Percentiles rank a stretch among this genome's conserved stretches.
These are phyloP conservation scores for Aristolochia californica DNA, from an alignment of 164 flowering plant genomes.

Conservation along the genomic window DNA sequence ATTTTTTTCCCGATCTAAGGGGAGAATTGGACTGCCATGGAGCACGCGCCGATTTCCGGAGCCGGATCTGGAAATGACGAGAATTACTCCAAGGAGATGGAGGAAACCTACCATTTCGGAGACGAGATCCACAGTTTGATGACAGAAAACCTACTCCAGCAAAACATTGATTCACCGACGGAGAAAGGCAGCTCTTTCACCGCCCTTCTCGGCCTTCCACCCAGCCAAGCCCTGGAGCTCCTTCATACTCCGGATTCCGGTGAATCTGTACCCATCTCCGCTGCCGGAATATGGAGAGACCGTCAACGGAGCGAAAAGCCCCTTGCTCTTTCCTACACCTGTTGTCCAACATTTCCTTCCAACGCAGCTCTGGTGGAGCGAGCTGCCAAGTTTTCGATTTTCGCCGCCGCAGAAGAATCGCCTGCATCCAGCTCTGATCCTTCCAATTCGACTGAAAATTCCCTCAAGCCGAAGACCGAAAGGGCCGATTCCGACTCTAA, in stretches of 20 bases:
- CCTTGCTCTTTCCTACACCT: constrained; percentile 9
- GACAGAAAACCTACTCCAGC: constrained; percentile 9
- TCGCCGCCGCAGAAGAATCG: constrained; percentile 25
- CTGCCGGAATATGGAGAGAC: constrained; percentile 11
- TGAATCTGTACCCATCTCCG: constrained; percentile 6
- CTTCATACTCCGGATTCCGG: constrained; percentile 32
- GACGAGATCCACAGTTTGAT: constrained; percentile 11
- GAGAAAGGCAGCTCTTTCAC: constrained; percentile 63
- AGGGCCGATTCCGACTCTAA: constrained; percentile 35
- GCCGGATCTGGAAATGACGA: constrained; percentile 7
- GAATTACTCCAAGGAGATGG: constrained; percentile 1
- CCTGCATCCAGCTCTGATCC: constrained; percentile 29
- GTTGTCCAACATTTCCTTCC: constrained; percentile 29
- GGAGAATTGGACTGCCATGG: constrained; percentile 1
- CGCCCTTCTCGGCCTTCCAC: constrained; percentile 67
- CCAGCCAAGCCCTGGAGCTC: constrained; percentile 63
- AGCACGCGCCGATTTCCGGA: background rate
- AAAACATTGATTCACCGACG: constrained; percentile 5
- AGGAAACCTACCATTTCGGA: constrained; percentile 4
- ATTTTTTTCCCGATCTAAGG: no score
- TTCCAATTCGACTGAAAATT: constrained; percentile 26
- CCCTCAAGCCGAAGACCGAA: constrained; percentile 42
- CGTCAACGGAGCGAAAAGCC: constrained; percentile 1
- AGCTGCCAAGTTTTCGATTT: constrained; percentile 41
- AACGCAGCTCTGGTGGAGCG: constrained; percentile 37